Conservation (phyloP, 2,329 filamentous ascomycete genomes). For the Chrysosporium keratinophilum region DNA sequence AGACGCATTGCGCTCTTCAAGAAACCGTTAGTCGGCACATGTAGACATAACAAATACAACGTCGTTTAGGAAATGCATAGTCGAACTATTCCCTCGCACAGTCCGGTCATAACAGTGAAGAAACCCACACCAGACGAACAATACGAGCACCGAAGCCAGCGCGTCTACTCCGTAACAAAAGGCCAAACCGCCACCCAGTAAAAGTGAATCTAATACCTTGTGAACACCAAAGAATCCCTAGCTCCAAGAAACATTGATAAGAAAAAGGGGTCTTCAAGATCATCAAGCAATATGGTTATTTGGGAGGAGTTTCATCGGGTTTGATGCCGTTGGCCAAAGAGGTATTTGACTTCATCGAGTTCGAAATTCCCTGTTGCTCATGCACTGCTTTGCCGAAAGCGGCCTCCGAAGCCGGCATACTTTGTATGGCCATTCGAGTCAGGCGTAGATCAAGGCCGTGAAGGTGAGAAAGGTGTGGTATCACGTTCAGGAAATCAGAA, state of each 20-base stretch:
- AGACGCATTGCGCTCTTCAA: neutral
- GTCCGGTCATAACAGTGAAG: neutral
- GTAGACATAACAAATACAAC: neutral
- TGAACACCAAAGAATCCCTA: neutral
- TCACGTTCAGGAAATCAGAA: slow-evolving; percentile 42
- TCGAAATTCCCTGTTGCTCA: neutral
- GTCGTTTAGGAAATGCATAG: neutral
- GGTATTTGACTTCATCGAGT: neutral
- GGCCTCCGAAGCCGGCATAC: slow-evolving; percentile 22
- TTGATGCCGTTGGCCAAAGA: neutral
- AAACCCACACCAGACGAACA: neutral
- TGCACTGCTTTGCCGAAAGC: neutral
- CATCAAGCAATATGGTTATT: neutral
- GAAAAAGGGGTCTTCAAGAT: slow-evolving; percentile 6
- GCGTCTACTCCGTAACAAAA: neutral
- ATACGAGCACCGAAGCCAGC: slow-evolving; percentile 6
- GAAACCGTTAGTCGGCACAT: neutral
- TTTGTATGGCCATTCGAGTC: slow-evolving; percentile 34
- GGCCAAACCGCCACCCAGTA: slow-evolving; percentile 1
- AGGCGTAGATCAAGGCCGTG: slow-evolving; percentile 33
- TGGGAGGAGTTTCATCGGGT: neutral
- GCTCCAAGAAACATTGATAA: slow-evolving; percentile 1
- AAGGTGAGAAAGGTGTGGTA: slow-evolving; percentile 40
- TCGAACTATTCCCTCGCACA: neutral
- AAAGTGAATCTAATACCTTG: slow-evolving; percentile 6